Percentiles rank a stretch among this genome's conserved stretches.
Evolutionary conservation across 1,139 yeast genomes (phyloP).

Genomic region (Geotrichum restrictum): DNA sequence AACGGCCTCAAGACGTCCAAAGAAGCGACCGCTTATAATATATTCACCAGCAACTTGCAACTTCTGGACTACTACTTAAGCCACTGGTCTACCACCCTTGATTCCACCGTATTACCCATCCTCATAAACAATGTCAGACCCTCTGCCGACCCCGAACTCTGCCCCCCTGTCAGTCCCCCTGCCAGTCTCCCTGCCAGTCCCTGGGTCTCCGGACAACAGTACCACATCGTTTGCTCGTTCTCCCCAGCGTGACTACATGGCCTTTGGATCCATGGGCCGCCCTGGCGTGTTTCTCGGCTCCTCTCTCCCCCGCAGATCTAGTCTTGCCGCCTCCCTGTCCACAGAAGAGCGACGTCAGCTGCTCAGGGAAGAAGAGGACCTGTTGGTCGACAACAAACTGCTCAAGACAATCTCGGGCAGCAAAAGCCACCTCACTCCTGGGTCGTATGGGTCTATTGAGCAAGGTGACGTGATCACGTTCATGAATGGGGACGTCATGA

Average conservation of each 20-base stretch:
- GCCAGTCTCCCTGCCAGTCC: background rate
- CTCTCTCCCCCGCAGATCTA: background rate
- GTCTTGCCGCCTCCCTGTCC: background rate
- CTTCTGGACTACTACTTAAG: too few relatives aligned
- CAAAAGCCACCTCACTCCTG: background rate
- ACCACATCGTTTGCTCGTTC: constrained; percentile 9
- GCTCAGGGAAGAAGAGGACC: constrained; percentile 15
- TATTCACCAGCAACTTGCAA: too few relatives aligned
- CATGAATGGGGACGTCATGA: background rate
- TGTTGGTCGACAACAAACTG: constrained; percentile 14
- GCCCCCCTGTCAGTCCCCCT: too few relatives aligned
- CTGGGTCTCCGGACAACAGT: background rate
- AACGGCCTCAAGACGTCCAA: too few relatives aligned
- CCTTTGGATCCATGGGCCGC: constrained; percentile 17
- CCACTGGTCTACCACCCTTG: too few relatives aligned
- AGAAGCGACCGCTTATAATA: too few relatives aligned
- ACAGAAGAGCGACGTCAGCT: constrained; percentile 12
- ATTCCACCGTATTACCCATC: too few relatives aligned
- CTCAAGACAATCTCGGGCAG: background rate
- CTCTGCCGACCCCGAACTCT: too few relatives aligned
- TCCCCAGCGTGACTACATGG: constrained; percentile 8
- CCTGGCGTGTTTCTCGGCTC: constrained; percentile 15
- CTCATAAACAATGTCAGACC: too few relatives aligned
- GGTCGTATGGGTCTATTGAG: constrained; percentile 2
- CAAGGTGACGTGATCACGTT: background rate